A percentile compares a stretch with the other conserved stretches of the same genome.
These are phyloP conservation scores for Phytopythium oedochilum DNA, from an alignment of 352 stramenopile species.

Conservation along the genomic window DNA sequence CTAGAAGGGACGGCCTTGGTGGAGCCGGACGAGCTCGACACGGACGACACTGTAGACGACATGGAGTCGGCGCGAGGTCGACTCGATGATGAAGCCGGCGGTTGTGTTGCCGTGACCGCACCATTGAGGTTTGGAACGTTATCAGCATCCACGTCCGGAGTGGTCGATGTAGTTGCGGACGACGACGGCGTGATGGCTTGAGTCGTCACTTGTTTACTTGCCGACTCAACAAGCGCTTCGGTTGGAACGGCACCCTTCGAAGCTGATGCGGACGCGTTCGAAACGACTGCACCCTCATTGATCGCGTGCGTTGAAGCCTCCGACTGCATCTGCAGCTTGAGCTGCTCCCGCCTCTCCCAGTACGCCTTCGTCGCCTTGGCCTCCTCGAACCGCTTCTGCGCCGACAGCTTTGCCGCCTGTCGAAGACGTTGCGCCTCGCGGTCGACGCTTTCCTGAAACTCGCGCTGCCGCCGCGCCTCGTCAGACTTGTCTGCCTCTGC, in stretches of 20 bases:
- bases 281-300: not conserved
- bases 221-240: not conserved
- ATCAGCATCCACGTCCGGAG: not conserved
- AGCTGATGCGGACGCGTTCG: not conserved
- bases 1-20: not conserved
- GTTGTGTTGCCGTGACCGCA: not conserved
- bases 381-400: conserved; percentile 72
- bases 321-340: conserved; percentile 21
- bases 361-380: conserved; percentile 61
- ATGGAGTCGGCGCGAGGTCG: conserved; percentile 30
- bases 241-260: not conserved
- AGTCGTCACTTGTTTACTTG: not conserved
- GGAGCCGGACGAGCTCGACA: conserved; percentile 27
- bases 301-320: not conserved
- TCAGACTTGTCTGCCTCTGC: conserved; percentile 2
- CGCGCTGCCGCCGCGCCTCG: conserved; percentile 35
- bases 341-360: conserved; percentile 53
- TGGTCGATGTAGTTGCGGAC: not conserved
- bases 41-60: conserved; percentile 53
- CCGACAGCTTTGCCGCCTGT: conserved; percentile 57
- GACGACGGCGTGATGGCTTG: not conserved
- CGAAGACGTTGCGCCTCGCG: conserved; percentile 61
- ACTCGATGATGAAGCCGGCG: not conserved
- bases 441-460: conserved; percentile 61
- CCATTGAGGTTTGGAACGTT: not conserved